Conservation (phyloP, 306 rosid genomes). For the Quercus engelmannii region DNA sequence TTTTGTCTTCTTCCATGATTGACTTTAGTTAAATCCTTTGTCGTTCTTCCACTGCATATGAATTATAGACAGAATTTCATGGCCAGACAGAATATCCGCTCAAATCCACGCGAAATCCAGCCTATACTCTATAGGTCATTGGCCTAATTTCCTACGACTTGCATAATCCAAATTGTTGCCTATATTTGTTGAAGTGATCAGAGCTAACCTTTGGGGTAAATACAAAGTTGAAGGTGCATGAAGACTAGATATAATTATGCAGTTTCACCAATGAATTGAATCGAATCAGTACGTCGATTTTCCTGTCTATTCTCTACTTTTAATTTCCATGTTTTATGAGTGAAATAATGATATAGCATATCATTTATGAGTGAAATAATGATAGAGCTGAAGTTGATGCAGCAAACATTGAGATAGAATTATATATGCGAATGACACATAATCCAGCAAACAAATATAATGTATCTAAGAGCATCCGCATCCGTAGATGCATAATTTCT, state of each 20-base stretch:
- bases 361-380: too few relatives aligned
- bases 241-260: background rate
- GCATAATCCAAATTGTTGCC: too few relatives aligned
- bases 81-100: background rate
- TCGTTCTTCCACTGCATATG: background rate
- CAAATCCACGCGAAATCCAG: background rate
- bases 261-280: background rate
- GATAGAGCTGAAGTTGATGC: too few relatives aligned
- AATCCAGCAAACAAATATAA: too few relatives aligned
- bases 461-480: too few relatives aligned
- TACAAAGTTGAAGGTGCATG: background rate
- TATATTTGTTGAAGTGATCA: too few relatives aligned
- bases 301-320: background rate
- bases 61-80: background rate
- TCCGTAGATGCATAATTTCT: too few relatives aligned
- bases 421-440: too few relatives aligned
- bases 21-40: background rate
- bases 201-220: too few relatives aligned
- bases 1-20: conserved; percentile 14
- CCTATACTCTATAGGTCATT: background rate
- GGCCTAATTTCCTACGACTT: background rate
- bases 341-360: too few relatives aligned
- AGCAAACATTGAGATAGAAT: too few relatives aligned
- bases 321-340: background rate
- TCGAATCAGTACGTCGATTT: background rate